Percentiles rank a stretch among this genome's conserved stretches.
Conservation (phyloP, 148 eudicot genomes). For the Rhododendron ovatum region DNA sequence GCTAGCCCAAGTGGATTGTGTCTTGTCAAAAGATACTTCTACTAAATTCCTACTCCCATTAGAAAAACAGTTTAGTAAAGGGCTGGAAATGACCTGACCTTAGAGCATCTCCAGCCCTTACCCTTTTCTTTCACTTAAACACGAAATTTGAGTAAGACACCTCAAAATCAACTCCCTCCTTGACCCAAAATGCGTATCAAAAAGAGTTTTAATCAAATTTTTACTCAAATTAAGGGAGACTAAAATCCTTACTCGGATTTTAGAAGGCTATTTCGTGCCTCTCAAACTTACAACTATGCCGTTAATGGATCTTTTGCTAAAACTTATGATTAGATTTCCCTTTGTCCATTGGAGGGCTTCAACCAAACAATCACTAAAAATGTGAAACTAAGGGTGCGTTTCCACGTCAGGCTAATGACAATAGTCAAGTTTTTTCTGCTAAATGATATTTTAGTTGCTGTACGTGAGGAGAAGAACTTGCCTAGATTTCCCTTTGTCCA, state of each 20-base stretch:
- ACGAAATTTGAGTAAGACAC: not conserved
- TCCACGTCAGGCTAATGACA: too few species aligned
- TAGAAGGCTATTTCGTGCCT: not conserved
- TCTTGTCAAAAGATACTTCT: not conserved
- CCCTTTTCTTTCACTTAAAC: not conserved
- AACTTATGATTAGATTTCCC: not conserved
- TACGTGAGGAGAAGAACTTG: too few species aligned
- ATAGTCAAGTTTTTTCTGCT: too few species aligned
- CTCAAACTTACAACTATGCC: not conserved
- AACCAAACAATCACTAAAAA: not conserved
- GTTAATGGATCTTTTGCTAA: not conserved
- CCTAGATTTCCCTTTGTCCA: too few species aligned
- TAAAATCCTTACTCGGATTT: not conserved
- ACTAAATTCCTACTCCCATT: not conserved
- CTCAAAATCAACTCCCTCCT: not conserved
- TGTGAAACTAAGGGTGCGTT: not conserved
- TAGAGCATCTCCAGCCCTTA: not conserved
- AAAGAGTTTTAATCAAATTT: not conserved
- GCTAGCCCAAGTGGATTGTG: too few species aligned
- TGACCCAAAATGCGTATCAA: not conserved
- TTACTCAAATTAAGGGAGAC: not conserved
- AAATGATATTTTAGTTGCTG: too few species aligned
- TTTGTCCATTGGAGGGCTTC: not conserved
- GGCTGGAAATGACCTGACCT: slow-evolving; percentile 44
- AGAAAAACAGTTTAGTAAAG: slow-evolving; percentile 49